Evolutionary conservation across 2,329 filamentous ascomycete genomes (phyloP).

Genomic region (Fusarium globosum): DNA sequence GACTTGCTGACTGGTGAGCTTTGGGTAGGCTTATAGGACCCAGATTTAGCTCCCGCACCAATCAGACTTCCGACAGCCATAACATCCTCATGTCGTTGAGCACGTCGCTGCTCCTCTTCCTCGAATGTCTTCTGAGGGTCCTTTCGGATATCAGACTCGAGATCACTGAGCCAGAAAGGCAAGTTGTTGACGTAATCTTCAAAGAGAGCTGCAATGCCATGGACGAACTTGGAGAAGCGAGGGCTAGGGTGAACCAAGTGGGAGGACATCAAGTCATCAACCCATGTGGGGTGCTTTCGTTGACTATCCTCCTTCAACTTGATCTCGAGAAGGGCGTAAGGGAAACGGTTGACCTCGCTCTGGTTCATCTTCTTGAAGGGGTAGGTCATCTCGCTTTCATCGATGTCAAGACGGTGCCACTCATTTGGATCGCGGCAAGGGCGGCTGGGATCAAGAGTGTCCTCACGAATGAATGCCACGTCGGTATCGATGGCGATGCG

Average conservation of each 20-base stretch:
- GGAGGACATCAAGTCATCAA: constrained; percentile 90
- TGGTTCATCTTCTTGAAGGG: constrained; percentile 90
- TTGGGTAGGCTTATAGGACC: constrained; percentile 67
- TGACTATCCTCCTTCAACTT: constrained; percentile 78
- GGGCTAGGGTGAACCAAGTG: constrained; percentile 91
- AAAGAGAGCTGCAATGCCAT: constrained; percentile 90
- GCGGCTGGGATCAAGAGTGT: constrained; percentile 81
- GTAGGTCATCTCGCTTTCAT: constrained; percentile 82
- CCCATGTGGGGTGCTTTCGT: constrained; percentile 82
- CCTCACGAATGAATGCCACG: constrained; percentile 85
- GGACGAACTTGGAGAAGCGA: constrained; percentile 96
- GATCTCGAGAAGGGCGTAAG: constrained; percentile 91
- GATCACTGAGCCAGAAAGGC: constrained; percentile 93
- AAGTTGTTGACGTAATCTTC: constrained; percentile 96
- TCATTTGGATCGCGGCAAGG: constrained; percentile 88
- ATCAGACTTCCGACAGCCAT: constrained; percentile 90
- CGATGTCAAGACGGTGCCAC: constrained; percentile 94
- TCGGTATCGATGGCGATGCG: constrained; percentile 94
- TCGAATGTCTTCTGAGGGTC: constrained; percentile 92
- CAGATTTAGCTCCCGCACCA: constrained; percentile 68
- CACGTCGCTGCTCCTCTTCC: constrained; percentile 86
- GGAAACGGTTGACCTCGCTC: constrained; percentile 91
- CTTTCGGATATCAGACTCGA: constrained; percentile 93
- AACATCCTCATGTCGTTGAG: constrained; percentile 85
- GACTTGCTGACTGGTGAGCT: constrained; percentile 77